Conservation (phyloP, 129 eudicot genomes). For the Artemisia tridentata region DNA sequence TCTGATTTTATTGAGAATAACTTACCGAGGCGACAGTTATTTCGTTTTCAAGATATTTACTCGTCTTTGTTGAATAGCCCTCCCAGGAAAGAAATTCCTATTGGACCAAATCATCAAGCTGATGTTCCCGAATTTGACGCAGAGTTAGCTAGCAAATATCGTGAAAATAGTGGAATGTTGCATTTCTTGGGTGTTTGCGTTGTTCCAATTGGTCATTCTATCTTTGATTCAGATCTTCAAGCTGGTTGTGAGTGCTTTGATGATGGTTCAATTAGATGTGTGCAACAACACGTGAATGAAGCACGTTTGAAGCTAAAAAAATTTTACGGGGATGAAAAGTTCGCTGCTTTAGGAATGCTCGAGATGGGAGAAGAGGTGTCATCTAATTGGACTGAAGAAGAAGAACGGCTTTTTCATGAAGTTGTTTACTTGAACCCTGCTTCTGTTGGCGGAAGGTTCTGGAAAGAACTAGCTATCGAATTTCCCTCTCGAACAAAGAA, state of each 20-base stretch:
- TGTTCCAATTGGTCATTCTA: conserved; percentile 2
- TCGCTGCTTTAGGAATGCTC: conserved; percentile 47
- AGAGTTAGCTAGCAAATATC: conserved; percentile 15
- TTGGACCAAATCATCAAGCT: conserved; percentile 65
- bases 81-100: conserved; percentile 55
- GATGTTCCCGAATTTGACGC: conserved; percentile 49
- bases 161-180: conserved; percentile 6
- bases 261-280: conserved; percentile 61
- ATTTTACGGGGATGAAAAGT: conserved; percentile 37
- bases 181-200: conserved; percentile 41
- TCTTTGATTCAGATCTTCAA: conserved; percentile 19
- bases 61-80: conserved; percentile 37
- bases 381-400: conserved; percentile 47
- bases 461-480: conserved; percentile 39
- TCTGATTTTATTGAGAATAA: conserved; percentile 34
- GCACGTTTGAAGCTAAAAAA: conserved; percentile 44
- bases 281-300: conserved; percentile 58
- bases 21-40: conserved; percentile 36
- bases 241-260: conserved; percentile 44
- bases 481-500: conserved; percentile 46
- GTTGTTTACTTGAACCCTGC: conserved; percentile 49
- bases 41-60: conserved; percentile 46
- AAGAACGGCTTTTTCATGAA: conserved; percentile 48
- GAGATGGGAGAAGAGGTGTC: conserved; percentile 70
- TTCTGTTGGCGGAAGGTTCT: conserved; percentile 41